Conservation (phyloP, 352 stramenopile species). For the Phytophthora macrochlamydospora region DNA sequence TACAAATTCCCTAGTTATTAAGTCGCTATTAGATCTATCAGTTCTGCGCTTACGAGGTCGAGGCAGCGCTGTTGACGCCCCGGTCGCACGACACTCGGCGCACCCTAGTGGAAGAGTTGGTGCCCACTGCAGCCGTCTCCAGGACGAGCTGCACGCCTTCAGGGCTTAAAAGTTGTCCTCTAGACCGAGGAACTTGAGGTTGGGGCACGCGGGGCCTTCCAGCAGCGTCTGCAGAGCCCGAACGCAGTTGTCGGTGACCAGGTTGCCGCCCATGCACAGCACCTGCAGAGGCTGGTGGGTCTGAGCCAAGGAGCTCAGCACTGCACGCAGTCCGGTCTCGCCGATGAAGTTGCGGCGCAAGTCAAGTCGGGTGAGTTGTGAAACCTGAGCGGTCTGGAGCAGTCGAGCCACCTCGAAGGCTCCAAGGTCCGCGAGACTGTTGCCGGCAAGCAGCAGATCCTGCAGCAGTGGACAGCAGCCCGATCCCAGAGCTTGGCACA, state of each 20-base stretch:
- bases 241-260: slow-evolving; percentile 84
- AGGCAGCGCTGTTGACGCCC: slow-evolving; percentile 2
- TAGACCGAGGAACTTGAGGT: slow-evolving; percentile 71
- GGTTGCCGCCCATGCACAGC: slow-evolving; percentile 80
- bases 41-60: slow-evolving; percentile 13
- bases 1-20: slow-evolving; percentile 25
- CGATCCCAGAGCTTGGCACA: slow-evolving; percentile 48
- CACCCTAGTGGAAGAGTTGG: slow-evolving; percentile 48
- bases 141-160: slow-evolving; percentile 70
- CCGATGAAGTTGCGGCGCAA: slow-evolving; percentile 77
- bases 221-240: slow-evolving; percentile 52
- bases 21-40: slow-evolving; percentile 17
- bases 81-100: slow-evolving; percentile 60
- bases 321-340: slow-evolving; percentile 52
- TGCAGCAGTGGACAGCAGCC: slow-evolving; percentile 57
- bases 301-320: slow-evolving; percentile 41
- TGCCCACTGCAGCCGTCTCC: slow-evolving; percentile 45
- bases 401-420: slow-evolving; percentile 50
- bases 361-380: slow-evolving; percentile 56
- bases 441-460: slow-evolving; percentile 68
- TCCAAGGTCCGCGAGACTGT: slow-evolving; percentile 67
- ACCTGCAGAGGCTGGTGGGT: slow-evolving; percentile 53
- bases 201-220: slow-evolving; percentile 37
- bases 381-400: slow-evolving; percentile 37
- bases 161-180: slow-evolving; percentile 80